A percentile compares a stretch with the other conserved stretches of the same genome.
These are phyloP conservation scores for Aspergillus pseudoterreus DNA, from an alignment of 2,329 filamentous ascomycete species.

Conservation along the genomic window DNA sequence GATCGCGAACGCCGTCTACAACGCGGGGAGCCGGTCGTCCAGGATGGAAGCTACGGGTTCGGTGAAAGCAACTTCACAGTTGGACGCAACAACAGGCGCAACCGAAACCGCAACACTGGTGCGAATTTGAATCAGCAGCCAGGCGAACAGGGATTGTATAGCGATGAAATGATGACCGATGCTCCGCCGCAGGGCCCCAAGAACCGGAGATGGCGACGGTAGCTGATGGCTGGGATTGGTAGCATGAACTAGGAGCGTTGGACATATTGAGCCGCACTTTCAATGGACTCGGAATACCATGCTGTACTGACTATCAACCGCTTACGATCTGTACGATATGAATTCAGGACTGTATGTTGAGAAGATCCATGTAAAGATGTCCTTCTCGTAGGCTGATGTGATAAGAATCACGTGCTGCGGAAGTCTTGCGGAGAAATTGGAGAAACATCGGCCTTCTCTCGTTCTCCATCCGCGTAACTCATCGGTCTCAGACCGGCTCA, in stretches of 20 bases:
- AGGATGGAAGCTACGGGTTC: slow-evolving; percentile 41
- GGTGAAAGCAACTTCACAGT: slow-evolving; percentile 18
- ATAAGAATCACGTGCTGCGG: slow-evolving; percentile 22
- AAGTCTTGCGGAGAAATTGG: slow-evolving; percentile 25
- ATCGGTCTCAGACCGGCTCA: not conserved
- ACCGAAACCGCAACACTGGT: slow-evolving; percentile 9
- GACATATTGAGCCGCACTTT: no score
- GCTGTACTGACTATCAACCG: not conserved
- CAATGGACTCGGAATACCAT: not conserved
- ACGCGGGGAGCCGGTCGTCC: slow-evolving; percentile 31
- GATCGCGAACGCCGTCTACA: slow-evolving; percentile 36
- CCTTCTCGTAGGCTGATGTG: slow-evolving; percentile 6
- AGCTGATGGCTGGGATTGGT: not conserved
- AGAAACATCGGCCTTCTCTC: slow-evolving; percentile 4
- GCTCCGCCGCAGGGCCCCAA: slow-evolving; percentile 24
- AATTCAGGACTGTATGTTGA: not conserved
- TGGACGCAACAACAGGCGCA: slow-evolving; percentile 11
- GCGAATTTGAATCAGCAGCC: slow-evolving; percentile 9
- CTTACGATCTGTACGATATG: slow-evolving; percentile 2
- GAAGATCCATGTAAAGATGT: not conserved
- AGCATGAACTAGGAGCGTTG: not conserved
- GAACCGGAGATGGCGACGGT: slow-evolving; percentile 18
- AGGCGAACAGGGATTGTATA: slow-evolving; percentile 30
- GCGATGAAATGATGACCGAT: slow-evolving; percentile 41
- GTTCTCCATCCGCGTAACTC: not conserved